phyloP scores from a whole-genome alignment of 2,329 filamentous ascomycete species.

The Didymellaceae sp. region DNA sequence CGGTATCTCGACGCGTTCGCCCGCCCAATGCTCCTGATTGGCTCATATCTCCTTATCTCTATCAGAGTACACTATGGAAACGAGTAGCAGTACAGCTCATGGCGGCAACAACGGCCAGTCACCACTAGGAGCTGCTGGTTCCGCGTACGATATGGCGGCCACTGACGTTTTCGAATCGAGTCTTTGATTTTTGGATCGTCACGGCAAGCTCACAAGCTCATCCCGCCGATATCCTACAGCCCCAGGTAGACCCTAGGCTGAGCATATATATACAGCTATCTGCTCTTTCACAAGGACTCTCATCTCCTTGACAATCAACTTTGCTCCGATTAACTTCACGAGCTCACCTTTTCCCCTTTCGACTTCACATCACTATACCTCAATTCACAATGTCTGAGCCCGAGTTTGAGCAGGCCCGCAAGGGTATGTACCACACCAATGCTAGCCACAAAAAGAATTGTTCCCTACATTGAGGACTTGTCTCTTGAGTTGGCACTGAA shows the following conservation, averaged over 20 bases:
- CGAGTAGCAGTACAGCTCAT: slow-evolving; percentile 34
- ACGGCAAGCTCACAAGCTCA: slow-evolving; percentile 16
- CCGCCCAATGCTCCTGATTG: slow-evolving; percentile 38
- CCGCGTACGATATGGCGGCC: slow-evolving; percentile 64
- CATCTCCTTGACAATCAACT: slow-evolving; percentile 15
- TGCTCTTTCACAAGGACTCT: slow-evolving; percentile 18
- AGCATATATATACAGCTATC: slow-evolving; percentile 38
- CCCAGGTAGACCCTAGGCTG: slow-evolving; percentile 18
- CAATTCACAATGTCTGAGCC: slow-evolving; percentile 79
- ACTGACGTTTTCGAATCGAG: slow-evolving; percentile 69
- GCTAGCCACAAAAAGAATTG: background rate
- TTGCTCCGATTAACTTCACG: slow-evolving; percentile 18
- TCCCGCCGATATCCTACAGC: slow-evolving; percentile 25
- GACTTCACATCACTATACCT: slow-evolving; percentile 15
- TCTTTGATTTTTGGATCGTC: slow-evolving; percentile 28
- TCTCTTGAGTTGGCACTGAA: background rate
- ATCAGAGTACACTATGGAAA: slow-evolving; percentile 42
- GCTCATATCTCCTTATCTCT: slow-evolving; percentile 43
- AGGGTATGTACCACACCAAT: slow-evolving; percentile 65
- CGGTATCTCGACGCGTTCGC: slow-evolving; percentile 30
- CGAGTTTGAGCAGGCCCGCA: slow-evolving; percentile 98
- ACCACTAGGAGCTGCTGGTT: slow-evolving; percentile 61
- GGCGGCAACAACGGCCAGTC: slow-evolving; percentile 25
- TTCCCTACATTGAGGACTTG: background rate
- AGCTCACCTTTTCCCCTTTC: slow-evolving; percentile 15